Evolutionary conservation across 257 asterid species (phyloP).

Genomic region (Anisodus tanguticus): DNA sequence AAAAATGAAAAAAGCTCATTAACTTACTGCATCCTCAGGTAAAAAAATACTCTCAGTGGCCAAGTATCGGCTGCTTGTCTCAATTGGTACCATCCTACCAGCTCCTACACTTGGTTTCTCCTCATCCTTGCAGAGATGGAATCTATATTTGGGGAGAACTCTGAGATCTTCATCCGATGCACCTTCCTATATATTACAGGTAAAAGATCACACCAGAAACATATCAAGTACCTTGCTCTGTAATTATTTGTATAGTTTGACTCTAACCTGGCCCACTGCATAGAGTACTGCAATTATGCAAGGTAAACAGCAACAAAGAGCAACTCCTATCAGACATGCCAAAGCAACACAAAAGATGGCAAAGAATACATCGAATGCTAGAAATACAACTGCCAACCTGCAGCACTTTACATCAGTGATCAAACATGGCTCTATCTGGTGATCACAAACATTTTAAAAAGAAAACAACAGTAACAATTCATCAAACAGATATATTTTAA

Average conservation of each 20-base stretch:
- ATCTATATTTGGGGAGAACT: conserved; percentile 79
- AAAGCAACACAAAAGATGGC: conserved; percentile 93
- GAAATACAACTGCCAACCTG: conserved; percentile 97
- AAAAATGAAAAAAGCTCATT: too few relatives aligned
- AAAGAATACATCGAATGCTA: conserved; percentile 97
- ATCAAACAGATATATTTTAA: not conserved
- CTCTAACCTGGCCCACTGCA: conserved; percentile 92
- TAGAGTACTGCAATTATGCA: conserved; percentile 96
- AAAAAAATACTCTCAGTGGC: conserved; percentile 69
- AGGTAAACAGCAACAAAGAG: conserved; percentile 98
- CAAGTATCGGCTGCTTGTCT: conserved; percentile 64
- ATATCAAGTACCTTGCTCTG: not conserved
- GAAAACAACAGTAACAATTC: conserved; percentile 1
- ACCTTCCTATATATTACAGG: conserved; percentile 70
- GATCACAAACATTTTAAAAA: conserved; percentile 4
- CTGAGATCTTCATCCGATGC: conserved; percentile 95
- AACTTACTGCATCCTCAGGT: conserved; percentile 94
- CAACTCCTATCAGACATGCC: conserved; percentile 92
- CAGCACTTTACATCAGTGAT: conserved; percentile 48
- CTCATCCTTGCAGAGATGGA: conserved; percentile 63
- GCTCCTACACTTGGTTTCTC: conserved; percentile 57
- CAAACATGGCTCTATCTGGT: conserved; percentile 28
- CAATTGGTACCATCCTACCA: conserved; percentile 84
- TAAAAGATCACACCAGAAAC: not conserved
- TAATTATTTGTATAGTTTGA: not conserved